Conservation (phyloP, 2,329 filamentous ascomycete genomes). For the Conoideocrella luteorostrata region DNA sequence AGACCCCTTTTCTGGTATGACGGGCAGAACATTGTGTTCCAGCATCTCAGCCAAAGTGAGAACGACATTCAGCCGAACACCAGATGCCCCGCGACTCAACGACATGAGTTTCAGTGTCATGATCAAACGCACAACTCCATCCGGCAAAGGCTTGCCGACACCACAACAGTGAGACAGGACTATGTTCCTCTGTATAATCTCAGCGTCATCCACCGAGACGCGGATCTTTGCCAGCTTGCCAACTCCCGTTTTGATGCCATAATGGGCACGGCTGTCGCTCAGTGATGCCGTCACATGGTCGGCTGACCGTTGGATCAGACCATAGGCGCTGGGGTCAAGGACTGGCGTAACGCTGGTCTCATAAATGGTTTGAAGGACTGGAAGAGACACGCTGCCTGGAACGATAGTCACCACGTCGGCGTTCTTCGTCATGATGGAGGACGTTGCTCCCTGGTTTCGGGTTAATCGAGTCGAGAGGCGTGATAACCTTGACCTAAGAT, state of each 20-base stretch:
- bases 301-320: neutral
- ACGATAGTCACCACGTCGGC: slow-evolving; percentile 2
- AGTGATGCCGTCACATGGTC: neutral
- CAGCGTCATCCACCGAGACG: neutral
- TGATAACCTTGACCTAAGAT: too few relatives aligned
- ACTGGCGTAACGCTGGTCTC: neutral
- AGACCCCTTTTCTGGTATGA: neutral
- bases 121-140: neutral
- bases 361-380: neutral
- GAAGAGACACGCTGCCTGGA: neutral
- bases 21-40: neutral
- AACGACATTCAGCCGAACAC: neutral
- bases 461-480: too few relatives aligned
- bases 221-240: neutral
- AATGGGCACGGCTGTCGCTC: neutral
- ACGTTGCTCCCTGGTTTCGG: too few relatives aligned
- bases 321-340: neutral
- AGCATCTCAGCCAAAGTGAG: neutral
- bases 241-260: neutral
- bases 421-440: too few relatives aligned
- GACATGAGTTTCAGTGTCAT: neutral
- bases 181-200: neutral
- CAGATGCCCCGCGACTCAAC: neutral
- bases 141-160: neutral
- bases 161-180: slow-evolving; percentile 1